A percentile compares a stretch with the other conserved stretches of the same genome.
Evolutionary conservation across 805 yeast genomes (phyloP).

Genomic region (Scheffersomyces coipomensis): DNA sequence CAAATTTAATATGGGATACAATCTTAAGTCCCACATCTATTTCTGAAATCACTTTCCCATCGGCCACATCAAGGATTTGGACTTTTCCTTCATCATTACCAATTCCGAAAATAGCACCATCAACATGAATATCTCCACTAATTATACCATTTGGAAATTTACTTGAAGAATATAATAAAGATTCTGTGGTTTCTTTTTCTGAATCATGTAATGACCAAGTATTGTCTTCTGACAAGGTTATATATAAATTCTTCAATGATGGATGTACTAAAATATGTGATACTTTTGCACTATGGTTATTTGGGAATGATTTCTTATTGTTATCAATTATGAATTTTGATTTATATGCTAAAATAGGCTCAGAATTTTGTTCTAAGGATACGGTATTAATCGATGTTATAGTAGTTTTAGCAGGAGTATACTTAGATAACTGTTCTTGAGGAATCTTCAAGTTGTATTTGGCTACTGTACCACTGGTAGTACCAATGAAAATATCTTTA

Average conservation of each 20-base stretch:
- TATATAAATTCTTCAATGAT: slow-evolving; percentile 20
- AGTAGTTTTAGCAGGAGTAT: slow-evolving; percentile 12
- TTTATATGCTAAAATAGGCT: slow-evolving; percentile 18
- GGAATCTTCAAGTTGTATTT: slow-evolving; percentile 5
- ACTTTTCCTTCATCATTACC: slow-evolving; percentile 30
- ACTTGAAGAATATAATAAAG: background rate
- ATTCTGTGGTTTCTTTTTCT: slow-evolving; percentile 4
- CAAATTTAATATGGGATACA: slow-evolving; percentile 45
- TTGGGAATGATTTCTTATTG: slow-evolving; percentile 1
- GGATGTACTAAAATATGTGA: slow-evolving; percentile 33
- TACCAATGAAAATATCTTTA: background rate
- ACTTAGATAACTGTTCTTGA: background rate
- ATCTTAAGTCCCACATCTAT: slow-evolving; percentile 19
- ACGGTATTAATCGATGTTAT: slow-evolving; percentile 12
- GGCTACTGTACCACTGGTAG: slow-evolving; percentile 11
- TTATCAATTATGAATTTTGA: slow-evolving; percentile 14
- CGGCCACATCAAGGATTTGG: slow-evolving; percentile 37
- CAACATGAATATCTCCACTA: slow-evolving; percentile 42
- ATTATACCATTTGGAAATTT: slow-evolving; percentile 6
- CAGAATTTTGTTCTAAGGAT: slow-evolving; percentile 6
- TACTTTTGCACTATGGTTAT: slow-evolving; percentile 8
- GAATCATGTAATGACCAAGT: slow-evolving; percentile 16
- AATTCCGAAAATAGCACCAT: slow-evolving; percentile 45
- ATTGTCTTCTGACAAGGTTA: slow-evolving; percentile 20
- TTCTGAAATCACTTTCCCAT: slow-evolving; percentile 31